Evolutionary conservation across 371 early-diverging fungal genomes (phyloP), one percentile per base, ranked within the genome.

Genomic region (Circinella umbellata): DNA sequence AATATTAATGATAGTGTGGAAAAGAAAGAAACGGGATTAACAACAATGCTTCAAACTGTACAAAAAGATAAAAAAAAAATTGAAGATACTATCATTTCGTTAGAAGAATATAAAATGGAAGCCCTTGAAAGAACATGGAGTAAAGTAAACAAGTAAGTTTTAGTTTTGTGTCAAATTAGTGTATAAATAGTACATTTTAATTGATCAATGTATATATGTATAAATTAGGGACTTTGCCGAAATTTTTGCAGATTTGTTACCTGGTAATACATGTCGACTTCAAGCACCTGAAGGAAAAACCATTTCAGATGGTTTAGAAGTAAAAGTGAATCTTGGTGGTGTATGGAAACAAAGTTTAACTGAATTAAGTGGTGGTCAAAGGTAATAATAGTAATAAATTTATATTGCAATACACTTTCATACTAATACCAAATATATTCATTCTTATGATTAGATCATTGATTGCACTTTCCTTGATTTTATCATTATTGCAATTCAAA

Each of bases 361-460:
- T 2, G 99, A 99, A 81, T 83, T 99, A 14, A 96, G 97, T 77
- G 99, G 99, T 77, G 99, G 99, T 0, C 99, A 99, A 83, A 84
- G 99, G 88, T 92, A 79, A 63, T 72, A 35, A 14, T 34, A 27
- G 17, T 13, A 15, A n/a, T 39, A 39, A 6, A 39, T 39, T 39
- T 39, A 6, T 39, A 39, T 39, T 39, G 39, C n/a, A 7, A 67
- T 4, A 47, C 17, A 67, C 37, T 63, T 49, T 53, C 11, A 42
- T 42, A 42, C 42, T 42, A 42, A 42, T 1, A 6, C 42, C 1
- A 42, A 42, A 42, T 42, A 42, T 42, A 9, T 42, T 42, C n/a
- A n/a, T n/a, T 42, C 3, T 42, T 42, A 42, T 42, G 1, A 42
- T 11, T 9, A 92, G 92, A 63, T 97, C 97, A 3, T 76, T 99